Conservation (phyloP, 2,329 filamentous ascomycete species). For the Cercospora citrullina region DNA sequence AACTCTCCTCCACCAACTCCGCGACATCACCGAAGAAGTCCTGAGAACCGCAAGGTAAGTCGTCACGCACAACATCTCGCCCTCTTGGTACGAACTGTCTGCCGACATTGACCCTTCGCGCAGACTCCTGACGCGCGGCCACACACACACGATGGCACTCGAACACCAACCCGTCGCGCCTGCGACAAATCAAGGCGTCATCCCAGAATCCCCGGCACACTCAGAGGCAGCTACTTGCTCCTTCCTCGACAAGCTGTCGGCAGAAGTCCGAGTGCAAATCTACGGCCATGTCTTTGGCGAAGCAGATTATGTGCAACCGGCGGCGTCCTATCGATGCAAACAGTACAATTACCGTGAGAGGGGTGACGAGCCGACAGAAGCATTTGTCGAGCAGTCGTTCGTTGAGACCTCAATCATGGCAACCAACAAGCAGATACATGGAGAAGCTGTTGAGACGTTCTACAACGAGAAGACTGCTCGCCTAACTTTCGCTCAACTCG, state of each 20-base stretch:
- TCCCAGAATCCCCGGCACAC: background rate
- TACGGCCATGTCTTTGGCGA: slow-evolving; percentile 14
- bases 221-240: background rate
- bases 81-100: too few relatives aligned
- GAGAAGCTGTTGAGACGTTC: slow-evolving; percentile 18
- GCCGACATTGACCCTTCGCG: background rate
- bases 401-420: slow-evolving; percentile 14
- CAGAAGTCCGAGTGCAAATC: slow-evolving; percentile 10
- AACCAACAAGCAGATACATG: slow-evolving; percentile 15
- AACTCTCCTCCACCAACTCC: background rate
- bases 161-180: background rate
- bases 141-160: background rate
- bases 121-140: background rate
- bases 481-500: slow-evolving; percentile 1
- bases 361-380: background rate
- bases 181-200: background rate
- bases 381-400: background rate
- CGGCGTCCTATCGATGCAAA: background rate
- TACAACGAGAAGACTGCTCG: slow-evolving; percentile 16
- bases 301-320: background rate
- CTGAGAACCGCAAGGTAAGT: background rate
- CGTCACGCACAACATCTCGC: too few relatives aligned
- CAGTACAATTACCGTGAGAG: background rate
- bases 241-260: slow-evolving; percentile 10
- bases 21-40: background rate